phyloP scores from a whole-genome alignment of 2,329 filamentous ascomycete species.

The Apiospora hydei region DNA sequence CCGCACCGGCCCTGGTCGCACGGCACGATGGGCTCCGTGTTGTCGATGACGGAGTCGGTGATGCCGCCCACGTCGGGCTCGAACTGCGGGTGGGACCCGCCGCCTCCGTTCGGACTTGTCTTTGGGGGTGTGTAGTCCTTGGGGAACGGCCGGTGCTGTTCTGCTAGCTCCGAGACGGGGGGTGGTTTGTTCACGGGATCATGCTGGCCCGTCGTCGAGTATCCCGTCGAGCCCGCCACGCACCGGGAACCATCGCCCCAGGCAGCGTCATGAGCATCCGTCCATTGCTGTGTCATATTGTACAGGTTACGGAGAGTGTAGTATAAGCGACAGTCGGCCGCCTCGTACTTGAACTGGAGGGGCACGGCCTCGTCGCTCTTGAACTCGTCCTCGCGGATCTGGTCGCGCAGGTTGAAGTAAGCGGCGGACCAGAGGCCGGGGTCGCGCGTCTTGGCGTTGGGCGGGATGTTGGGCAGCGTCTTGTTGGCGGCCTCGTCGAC shows the following conservation, averaged over 20 bases:
- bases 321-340: conserved; percentile 67
- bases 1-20: neutral
- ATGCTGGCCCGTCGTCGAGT: conserved; percentile 13
- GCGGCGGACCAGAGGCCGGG: conserved; percentile 31
- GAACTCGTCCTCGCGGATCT: conserved; percentile 32
- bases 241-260: conserved; percentile 28
- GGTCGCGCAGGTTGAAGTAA: conserved; percentile 37
- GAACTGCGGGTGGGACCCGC: neutral
- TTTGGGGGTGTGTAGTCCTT: neutral
- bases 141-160: neutral
- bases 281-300: conserved; percentile 62
- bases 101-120: neutral
- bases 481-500: conserved; percentile 23
- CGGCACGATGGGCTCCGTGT: neutral
- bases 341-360: conserved; percentile 66
- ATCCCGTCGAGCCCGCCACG: conserved; percentile 30
- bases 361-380: conserved; percentile 41
- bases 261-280: conserved; percentile 45
- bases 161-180: neutral
- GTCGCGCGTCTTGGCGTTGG: conserved; percentile 24
- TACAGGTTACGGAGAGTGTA: conserved; percentile 62
- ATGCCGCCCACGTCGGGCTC: neutral
- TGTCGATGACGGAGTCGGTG: neutral
- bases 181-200: neutral
- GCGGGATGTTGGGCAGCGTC: conserved; percentile 28